These are phyloP conservation scores for Haberlea rhodopensis DNA, from an alignment of 257 asterid species.

Conservation along the genomic window DNA sequence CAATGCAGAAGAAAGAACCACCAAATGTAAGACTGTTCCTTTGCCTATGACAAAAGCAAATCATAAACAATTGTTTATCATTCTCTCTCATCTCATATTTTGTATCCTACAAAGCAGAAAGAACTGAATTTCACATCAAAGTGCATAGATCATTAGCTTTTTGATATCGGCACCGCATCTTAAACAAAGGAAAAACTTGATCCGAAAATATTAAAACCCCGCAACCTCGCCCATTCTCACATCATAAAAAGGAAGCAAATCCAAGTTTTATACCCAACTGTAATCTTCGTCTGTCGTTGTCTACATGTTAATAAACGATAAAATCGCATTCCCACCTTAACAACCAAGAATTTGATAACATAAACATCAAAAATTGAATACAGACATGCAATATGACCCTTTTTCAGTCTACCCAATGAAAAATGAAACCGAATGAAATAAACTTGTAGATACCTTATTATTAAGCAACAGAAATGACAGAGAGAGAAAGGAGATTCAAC, in stretches of 20 bases:
- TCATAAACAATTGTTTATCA: not conserved
- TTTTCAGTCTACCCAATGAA: slow-evolving; percentile 10
- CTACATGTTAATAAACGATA: no score
- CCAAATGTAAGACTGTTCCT: slow-evolving; percentile 26
- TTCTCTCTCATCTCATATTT: slow-evolving; percentile 9
- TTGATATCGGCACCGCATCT: no score
- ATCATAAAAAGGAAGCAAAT: no score
- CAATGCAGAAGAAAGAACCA: slow-evolving; percentile 32
- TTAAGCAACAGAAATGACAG: slow-evolving; percentile 25
- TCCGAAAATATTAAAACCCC: no score
- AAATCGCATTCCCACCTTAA: no score
- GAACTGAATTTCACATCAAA: no score
- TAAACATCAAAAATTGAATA: slow-evolving; percentile 27
- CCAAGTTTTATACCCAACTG: no score
- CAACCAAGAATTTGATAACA: no score
- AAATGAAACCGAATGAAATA: not conserved
- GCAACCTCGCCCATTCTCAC: no score
- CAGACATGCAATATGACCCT: slow-evolving; percentile 9
- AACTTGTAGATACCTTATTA: slow-evolving; percentile 40
- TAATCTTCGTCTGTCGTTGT: no score
- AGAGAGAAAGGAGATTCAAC: slow-evolving; percentile 33
- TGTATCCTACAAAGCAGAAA: slow-evolving; percentile 11
- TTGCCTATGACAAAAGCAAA: slow-evolving; percentile 40
- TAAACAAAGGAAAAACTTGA: no score
- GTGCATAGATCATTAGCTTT: no score